Percentiles rank a stretch among this genome's conserved stretches.
Conservation (phyloP, 2,329 filamentous ascomycete genomes). For the Tolypocladium capitatum region DNA sequence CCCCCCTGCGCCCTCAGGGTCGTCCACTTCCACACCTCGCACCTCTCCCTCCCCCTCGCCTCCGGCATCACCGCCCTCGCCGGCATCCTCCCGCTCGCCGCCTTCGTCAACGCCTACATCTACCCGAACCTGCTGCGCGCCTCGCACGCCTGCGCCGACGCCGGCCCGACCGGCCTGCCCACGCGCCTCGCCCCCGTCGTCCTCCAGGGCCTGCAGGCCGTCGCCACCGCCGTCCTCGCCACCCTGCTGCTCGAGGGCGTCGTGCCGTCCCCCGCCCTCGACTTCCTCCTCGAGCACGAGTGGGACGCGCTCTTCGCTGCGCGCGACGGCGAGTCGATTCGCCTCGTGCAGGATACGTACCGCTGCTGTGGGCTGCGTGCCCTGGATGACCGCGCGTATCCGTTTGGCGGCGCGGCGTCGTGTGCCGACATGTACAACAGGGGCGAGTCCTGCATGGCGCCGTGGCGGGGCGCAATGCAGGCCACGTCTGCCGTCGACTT, state of each 20-base stretch:
- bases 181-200: constrained; percentile 13
- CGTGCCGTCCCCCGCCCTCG: constrained; percentile 16
- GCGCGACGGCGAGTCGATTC: constrained; percentile 37
- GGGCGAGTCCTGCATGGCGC: constrained; percentile 31
- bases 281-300: constrained; percentile 40
- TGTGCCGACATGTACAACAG: constrained; percentile 36
- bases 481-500: constrained; percentile 41
- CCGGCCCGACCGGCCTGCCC: constrained; percentile 10
- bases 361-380: constrained; percentile 53
- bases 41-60: constrained; percentile 27
- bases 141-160: constrained; percentile 8
- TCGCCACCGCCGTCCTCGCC: constrained; percentile 29
- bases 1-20: constrained; percentile 14
- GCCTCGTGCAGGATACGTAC: constrained; percentile 50
- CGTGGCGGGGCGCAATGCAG: constrained; percentile 44
- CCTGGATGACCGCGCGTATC: constrained; percentile 47
- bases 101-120: constrained; percentile 22
- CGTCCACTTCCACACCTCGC: constrained; percentile 23
- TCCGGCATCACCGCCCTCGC: constrained; percentile 21
- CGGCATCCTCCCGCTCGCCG: constrained; percentile 26
- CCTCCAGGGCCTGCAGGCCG: constrained; percentile 28
- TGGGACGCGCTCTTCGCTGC: constrained; percentile 42
- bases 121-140: constrained; percentile 18
- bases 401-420: constrained; percentile 28
- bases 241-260: constrained; percentile 26